Evolutionary conservation across 106 monocot species (phyloP), one percentile per base, ranked within the genome.

Genomic region (Allium cepa): DNA sequence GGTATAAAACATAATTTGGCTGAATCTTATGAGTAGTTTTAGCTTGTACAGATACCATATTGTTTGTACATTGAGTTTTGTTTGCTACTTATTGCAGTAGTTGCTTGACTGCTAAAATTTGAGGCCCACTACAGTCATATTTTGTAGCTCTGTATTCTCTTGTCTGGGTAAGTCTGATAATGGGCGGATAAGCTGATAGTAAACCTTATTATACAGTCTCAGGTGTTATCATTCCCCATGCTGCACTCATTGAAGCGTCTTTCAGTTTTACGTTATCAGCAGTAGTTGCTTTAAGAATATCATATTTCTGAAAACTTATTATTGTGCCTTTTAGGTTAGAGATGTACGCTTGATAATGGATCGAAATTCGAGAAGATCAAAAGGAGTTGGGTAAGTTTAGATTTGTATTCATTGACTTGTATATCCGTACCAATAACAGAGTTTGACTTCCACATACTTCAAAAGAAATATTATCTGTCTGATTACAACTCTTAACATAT

Each of bases 291-390:
- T 69, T 9, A 69, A 45, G 68, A 45, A 62, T 10, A 10, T 45
- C 9, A 45, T 11, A 36, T 62, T 62, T 5, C 46, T 10, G 46
- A 9, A 10, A 62, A 62, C 10, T 17, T 15, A 8, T 51, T 9
- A 45, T 69, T 56, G 49, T 73, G 26, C 8, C 58, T 79, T 77
- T 7, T 76, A 93, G 93, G 93, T 93, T 11, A 68, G 93, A 56
- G 93, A 93, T 76, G 93, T 93, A 46, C 83, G 88, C 11, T 58
- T 93, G 13, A 93, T 93, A 26, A 93, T 93, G 88, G 93, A 93
- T 77, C 88, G 88, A 1, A 93, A 79, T 47, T 93, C 93, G 10
- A 81, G 86, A 59, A 61, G 88, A 12, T 93, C 93, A 18, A 93
- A 93, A 69, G 93, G 93, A 81, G 93, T 93, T 72, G 93, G 93